phyloP scores from a whole-genome alignment of 495 filamentous ascomycete genomes.

The Hypoxylon crocopeplum region DNA sequence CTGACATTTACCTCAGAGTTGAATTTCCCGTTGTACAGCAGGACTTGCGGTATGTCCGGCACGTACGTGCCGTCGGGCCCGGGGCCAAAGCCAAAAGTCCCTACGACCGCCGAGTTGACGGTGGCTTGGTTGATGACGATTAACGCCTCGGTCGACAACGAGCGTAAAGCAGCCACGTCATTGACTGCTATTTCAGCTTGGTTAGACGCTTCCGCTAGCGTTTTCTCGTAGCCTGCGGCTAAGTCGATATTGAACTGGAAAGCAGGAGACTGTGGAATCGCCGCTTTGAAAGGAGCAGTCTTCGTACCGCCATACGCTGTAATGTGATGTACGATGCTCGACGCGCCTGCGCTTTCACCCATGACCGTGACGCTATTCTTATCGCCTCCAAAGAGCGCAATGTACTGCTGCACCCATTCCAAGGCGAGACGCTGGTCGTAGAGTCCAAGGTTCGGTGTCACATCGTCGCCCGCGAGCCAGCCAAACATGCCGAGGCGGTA shows the following conservation, averaged over 20 bases:
- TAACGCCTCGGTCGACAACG: slow-evolving; percentile 54
- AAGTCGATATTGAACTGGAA: slow-evolving; percentile 30
- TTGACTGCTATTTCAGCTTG: slow-evolving; percentile 32
- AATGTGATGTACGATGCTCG: slow-evolving; percentile 65
- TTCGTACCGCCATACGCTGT: slow-evolving; percentile 57
- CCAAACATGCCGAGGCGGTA: slow-evolving; percentile 67
- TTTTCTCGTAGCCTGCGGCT: slow-evolving; percentile 24
- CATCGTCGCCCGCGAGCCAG: slow-evolving; percentile 56
- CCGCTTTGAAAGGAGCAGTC: slow-evolving; percentile 33
- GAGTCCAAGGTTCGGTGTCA: slow-evolving; percentile 66
- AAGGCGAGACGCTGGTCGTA: slow-evolving; percentile 69
- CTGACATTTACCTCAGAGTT: slow-evolving; percentile 62
- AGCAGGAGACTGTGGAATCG: slow-evolving; percentile 41
- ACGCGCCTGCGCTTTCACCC: slow-evolving; percentile 67
- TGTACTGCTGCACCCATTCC: slow-evolving; percentile 71
- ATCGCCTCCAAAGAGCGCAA: slow-evolving; percentile 69
- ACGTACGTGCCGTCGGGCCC: slow-evolving; percentile 66
- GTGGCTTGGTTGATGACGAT: slow-evolving; percentile 59
- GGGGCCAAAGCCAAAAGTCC: slow-evolving; percentile 62
- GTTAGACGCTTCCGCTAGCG: slow-evolving; percentile 10
- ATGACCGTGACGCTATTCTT: slow-evolving; percentile 64
- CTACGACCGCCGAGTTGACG: slow-evolving; percentile 52
- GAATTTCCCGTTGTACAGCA: slow-evolving; percentile 64
- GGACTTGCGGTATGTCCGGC: slow-evolving; percentile 59
- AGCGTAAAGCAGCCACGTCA: slow-evolving; percentile 57